Base-by-base conservation (phyloP, 1,139 yeast species). In the Zhuliangozyma blackwelliae region DNA sequence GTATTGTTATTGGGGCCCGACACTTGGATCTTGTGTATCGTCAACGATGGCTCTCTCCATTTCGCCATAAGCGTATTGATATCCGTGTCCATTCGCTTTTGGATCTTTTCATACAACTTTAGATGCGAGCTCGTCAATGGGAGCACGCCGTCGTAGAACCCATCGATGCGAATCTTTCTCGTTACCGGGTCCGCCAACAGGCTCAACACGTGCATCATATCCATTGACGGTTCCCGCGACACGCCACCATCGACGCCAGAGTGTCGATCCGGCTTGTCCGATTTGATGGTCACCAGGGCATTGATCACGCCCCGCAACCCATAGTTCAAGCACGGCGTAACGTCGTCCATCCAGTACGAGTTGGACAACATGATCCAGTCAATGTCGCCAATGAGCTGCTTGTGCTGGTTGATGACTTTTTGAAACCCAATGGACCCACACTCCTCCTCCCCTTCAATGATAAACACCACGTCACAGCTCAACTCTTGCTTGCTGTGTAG, bases 191-290 rank as follows among this genome's bases (percentile, higher is more conserved):
- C 75, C 30, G 80, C 74, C 38, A 89, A 64, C 37, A 76, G 74
- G 7, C 92, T 73, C 28, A 90, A 62, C 12, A 90, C 53, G 41
- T 82, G 83, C 35, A 90, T 74, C 54, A 92, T 61, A 53, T 92
- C 97, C 66, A 87, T 77, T 0, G 95, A 81, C 2, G 98, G 97
- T 49, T 92, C 98, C 40, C 84, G 72, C 48, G 79, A 77, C 8
- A 84, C 82, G 41, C 97, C 98, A 33, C 98, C 98, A 61, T 90
- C 95, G 11, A 92, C 95, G 43, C 98, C 98, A 0, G 97, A 88
- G 53, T 92, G 98, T 43, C 95, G 69, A 60, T 92, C 97, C 1
- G 95, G 95, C 43, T 72, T 73, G 41, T 78, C 88, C 35, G 90
- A 80, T 37, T 68, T 65, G 11, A 92, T 71, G 28, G 77, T 77